A percentile compares a stretch with the other conserved stretches of the same genome.
These are phyloP conservation scores for Cichorium intybus DNA, from an alignment of 140 eudicot species.

Conservation along the genomic window DNA sequence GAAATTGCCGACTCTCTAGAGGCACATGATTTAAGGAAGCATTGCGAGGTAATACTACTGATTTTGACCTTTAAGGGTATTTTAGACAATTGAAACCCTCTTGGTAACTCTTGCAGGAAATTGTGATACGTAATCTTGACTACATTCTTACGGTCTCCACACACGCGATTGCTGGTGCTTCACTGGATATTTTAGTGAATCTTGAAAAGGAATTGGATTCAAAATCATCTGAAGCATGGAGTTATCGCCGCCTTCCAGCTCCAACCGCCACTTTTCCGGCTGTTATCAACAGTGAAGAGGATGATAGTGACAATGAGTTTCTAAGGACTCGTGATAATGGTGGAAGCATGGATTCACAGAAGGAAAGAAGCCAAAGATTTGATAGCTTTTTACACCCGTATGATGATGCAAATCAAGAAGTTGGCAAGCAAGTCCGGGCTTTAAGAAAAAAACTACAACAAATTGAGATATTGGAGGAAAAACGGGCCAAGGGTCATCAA, in stretches of 20 bases:
- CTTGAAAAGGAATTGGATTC: conserved; percentile 72
- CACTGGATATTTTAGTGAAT: conserved; percentile 64
- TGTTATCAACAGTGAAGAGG: conserved; percentile 87
- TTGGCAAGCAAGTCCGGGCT: conserved; percentile 62
- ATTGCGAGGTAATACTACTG: conserved; percentile 66
- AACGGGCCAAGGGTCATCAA: conserved; percentile 64
- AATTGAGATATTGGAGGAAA: conserved; percentile 91
- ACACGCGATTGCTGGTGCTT: conserved; percentile 59
- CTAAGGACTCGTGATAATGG: conserved; percentile 55
- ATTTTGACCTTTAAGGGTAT: conserved; percentile 2
- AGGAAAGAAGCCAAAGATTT: conserved; percentile 41
- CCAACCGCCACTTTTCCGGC: conserved; percentile 95
- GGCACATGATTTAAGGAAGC: conserved; percentile 84
- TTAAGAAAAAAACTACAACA: conserved; percentile 87
- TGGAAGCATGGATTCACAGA: conserved; percentile 30
- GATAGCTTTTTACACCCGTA: conserved; percentile 67
- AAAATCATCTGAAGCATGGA: conserved; percentile 88
- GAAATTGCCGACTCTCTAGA: conserved; percentile 93
- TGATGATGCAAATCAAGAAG: conserved; percentile 52
- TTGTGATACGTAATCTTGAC: conserved; percentile 90
- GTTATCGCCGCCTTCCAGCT: conserved; percentile 90
- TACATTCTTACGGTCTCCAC: conserved; percentile 74
- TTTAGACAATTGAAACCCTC: conserved; percentile 4
- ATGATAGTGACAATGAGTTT: conserved; percentile 64
- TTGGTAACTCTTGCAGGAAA: conserved; percentile 54